A percentile compares a stretch with the other conserved stretches of the same genome.
Evolutionary conservation across 345 rosid genomes (phyloP).

Genomic region (Gossypium sturtianum): DNA sequence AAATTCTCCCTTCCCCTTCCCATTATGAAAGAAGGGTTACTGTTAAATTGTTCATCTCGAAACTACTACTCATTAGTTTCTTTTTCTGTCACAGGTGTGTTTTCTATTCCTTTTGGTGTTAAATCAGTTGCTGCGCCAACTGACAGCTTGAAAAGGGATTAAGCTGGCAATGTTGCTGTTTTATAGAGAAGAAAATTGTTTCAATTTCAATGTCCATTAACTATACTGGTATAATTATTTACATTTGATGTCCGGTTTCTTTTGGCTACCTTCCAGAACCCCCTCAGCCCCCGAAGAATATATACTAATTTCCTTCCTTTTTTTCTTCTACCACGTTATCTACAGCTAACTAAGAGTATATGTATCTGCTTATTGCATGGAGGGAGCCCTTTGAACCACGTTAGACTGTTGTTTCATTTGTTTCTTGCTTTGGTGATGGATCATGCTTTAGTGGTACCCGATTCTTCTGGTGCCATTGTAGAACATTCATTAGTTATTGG

Average conservation of each 20-base stretch:
- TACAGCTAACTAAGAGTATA: not conserved
- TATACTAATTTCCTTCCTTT: not conserved
- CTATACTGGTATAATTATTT: not conserved
- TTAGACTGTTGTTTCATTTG: not conserved
- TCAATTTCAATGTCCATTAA: slow-evolving; percentile 1
- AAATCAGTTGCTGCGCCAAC: not conserved
- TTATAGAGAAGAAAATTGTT: slow-evolving; percentile 5
- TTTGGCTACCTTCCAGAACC: not conserved
- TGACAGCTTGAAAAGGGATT: not conserved
- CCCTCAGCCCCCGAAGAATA: not conserved
- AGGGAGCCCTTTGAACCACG: not conserved
- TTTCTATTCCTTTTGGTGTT: not conserved
- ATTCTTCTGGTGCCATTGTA: slow-evolving; percentile 29
- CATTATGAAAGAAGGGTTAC: not conserved
- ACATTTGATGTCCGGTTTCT: not conserved
- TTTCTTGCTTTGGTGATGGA: slow-evolving; percentile 34
- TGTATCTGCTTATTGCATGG: not conserved
- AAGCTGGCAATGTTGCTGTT: slow-evolving; percentile 5
- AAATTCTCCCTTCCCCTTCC: not conserved
- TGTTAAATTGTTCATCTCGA: not conserved
- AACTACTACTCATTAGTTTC: slow-evolving; percentile 2
- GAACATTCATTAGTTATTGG: slow-evolving; percentile 60
- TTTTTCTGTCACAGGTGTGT: not conserved
- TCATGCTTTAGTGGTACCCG: slow-evolving; percentile 41
- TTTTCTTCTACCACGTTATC: not conserved